phyloP scores from a whole-genome alignment of 768 basidiomycete genomes.

The Nidula microcarpa region DNA sequence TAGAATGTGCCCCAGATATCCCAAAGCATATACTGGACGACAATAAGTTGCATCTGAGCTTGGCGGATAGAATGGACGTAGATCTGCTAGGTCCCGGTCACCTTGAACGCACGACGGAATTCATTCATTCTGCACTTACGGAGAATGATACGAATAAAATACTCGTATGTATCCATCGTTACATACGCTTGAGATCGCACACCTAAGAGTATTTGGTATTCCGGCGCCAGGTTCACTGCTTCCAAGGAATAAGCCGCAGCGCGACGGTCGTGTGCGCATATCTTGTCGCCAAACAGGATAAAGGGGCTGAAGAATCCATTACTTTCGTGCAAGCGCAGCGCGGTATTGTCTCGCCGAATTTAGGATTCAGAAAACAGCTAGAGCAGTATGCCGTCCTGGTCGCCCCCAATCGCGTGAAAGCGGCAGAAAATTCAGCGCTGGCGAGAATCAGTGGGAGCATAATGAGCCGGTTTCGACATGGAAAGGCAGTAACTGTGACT shows the following conservation, averaged over 20 bases:
- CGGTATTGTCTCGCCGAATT: slow-evolving; percentile 61
- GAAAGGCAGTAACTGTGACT: too few species aligned
- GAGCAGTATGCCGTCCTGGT: slow-evolving; percentile 28
- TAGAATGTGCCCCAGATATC: slow-evolving; percentile 48
- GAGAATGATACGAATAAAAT: slow-evolving; percentile 32
- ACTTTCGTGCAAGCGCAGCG: slow-evolving; percentile 53
- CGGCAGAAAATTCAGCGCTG: not conserved
- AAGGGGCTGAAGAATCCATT: slow-evolving; percentile 53
- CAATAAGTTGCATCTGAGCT: slow-evolving; percentile 44
- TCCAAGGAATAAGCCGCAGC: slow-evolving; percentile 72
- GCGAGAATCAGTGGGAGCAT: not conserved
- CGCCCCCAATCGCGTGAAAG: slow-evolving; percentile 9
- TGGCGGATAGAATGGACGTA: slow-evolving; percentile 23
- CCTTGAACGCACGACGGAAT: slow-evolving; percentile 31
- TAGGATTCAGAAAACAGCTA: slow-evolving; percentile 63
- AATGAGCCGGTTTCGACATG: too few species aligned
- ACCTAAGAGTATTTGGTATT: too few species aligned
- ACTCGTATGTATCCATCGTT: slow-evolving; percentile 21
- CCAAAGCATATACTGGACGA: slow-evolving; percentile 40
- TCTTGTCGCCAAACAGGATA: slow-evolving; percentile 49
- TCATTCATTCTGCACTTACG: slow-evolving; percentile 27
- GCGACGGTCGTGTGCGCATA: slow-evolving; percentile 77
- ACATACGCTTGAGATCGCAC: not conserved
- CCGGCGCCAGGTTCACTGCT: slow-evolving; percentile 63
- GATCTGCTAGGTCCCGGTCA: slow-evolving; percentile 29